Conservation (phyloP, 1,284 basidiomycete genomes). For the Jaminaea rosea region DNA sequence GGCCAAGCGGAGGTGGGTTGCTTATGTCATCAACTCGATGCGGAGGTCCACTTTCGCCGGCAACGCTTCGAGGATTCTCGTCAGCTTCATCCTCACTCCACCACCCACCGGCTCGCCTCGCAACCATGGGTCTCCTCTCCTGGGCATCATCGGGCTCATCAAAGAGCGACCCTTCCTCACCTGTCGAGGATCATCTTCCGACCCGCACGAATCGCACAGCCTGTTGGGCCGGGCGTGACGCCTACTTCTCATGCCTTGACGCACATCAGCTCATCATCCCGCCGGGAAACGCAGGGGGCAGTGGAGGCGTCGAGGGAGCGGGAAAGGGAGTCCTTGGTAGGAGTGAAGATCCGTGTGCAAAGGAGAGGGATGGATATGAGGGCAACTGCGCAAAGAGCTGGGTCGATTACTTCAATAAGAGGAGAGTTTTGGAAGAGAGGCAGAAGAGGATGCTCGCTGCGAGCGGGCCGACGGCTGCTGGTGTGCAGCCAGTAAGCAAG, state of each 20-base stretch:
- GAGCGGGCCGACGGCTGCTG: not conserved
- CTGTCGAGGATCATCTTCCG: no score
- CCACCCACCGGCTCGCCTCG: no score
- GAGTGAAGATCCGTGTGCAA: constrained; percentile 32
- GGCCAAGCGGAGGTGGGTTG: no score
- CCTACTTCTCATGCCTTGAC: constrained; percentile 39
- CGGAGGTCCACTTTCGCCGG: no score
- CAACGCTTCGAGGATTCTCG: no score
- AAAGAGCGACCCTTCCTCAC: no score
- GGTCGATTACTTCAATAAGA: constrained; percentile 47
- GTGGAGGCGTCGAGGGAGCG: constrained; percentile 26
- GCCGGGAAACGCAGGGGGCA: constrained; percentile 36
- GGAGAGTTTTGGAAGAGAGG: constrained; percentile 41
- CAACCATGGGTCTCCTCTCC: no score
- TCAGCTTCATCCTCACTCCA: no score
- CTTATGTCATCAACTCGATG: no score
- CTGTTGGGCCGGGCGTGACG: constrained; percentile 41
- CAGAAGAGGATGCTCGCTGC: constrained; percentile 9
- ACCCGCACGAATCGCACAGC: constrained; percentile 34
- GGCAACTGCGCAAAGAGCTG: constrained; percentile 40
- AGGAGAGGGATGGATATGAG: constrained; percentile 31
- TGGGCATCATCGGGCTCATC: no score
- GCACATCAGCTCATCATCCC: constrained; percentile 28
- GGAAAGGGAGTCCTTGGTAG: no score
- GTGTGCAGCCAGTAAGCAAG: no score